These are phyloP conservation scores for Azolla pinnata DNA, from an alignment of 75 land plant genomes.

Conservation along the genomic window DNA sequence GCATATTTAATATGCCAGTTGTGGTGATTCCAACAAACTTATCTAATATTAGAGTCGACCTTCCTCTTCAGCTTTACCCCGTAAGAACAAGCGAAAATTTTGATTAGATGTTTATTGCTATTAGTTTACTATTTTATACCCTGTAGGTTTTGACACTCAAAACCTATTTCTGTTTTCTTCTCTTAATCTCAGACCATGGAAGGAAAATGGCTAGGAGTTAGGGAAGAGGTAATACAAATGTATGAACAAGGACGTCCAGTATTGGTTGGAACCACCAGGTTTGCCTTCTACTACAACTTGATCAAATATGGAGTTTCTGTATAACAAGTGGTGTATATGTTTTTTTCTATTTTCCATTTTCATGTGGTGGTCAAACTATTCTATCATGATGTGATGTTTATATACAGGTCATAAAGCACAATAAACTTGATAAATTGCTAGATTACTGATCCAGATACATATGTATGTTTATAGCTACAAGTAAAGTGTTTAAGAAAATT, in stretches of 20 bases:
- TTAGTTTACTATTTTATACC: background rate
- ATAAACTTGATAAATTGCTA: no score
- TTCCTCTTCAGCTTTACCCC: conserved; percentile 91
- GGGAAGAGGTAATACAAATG: conserved; percentile 79
- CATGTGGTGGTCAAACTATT: no score
- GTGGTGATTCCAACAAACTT: conserved; percentile 98
- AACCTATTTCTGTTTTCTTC: background rate
- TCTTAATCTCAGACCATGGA: conserved; percentile 50
- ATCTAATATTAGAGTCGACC: conserved; percentile 85
- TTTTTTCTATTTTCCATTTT: background rate
- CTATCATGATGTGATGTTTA: no score
- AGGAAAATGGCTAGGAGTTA: conserved; percentile 85
- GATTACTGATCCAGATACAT: no score
- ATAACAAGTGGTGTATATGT: background rate
- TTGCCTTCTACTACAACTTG: conserved; percentile 1
- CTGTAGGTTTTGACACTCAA: background rate
- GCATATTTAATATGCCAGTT: conserved; percentile 91
- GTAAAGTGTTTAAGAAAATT: no score
- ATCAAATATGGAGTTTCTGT: background rate
- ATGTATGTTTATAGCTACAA: no score
- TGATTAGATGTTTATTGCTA: background rate
- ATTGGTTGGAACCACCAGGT: conserved; percentile 97
- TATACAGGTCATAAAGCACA: no score
- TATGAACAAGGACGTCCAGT: conserved; percentile 88
- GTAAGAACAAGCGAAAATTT: no score